Evolutionary conservation across 73 alveolate genomes (phyloP).

Genomic region (Paramecium sexaurelia): DNA sequence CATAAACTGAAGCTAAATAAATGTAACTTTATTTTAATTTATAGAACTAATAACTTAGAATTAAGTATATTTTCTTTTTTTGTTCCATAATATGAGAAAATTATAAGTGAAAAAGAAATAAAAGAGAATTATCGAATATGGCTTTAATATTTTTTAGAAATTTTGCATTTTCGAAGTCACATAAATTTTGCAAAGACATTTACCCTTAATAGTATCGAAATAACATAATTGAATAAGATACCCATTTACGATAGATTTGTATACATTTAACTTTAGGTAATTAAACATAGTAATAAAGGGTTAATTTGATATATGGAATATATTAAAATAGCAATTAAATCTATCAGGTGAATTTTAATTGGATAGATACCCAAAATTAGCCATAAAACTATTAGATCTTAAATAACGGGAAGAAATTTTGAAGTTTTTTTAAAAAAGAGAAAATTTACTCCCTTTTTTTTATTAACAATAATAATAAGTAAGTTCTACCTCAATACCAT

Average conservation of each 20-base stretch:
- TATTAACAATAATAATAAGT: neutral
- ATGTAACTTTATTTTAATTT: neutral
- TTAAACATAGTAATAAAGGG: neutral
- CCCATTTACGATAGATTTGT: neutral
- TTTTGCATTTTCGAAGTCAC: neutral
- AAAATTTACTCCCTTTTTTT: neutral
- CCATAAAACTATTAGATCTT: conserved; percentile 9
- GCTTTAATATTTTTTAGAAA: neutral
- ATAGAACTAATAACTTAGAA: neutral
- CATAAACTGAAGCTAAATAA: conserved; percentile 8
- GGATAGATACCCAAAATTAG: conserved; percentile 40
- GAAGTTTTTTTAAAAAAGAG: neutral
- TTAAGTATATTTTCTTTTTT: neutral
- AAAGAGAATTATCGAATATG: neutral
- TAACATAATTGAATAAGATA: neutral
- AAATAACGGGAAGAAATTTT: neutral
- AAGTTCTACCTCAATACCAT: neutral
- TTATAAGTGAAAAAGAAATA: neutral
- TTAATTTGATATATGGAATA: neutral
- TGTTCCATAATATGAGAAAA: conserved; percentile 22
- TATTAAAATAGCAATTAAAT: neutral
- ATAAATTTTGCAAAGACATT: neutral
- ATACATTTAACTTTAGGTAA: neutral
- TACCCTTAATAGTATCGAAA: neutral
- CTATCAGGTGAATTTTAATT: neutral